These are phyloP conservation scores for Obelidium mucronatum DNA, from an alignment of 192 early-diverging fungal species.

Conservation along the genomic window DNA sequence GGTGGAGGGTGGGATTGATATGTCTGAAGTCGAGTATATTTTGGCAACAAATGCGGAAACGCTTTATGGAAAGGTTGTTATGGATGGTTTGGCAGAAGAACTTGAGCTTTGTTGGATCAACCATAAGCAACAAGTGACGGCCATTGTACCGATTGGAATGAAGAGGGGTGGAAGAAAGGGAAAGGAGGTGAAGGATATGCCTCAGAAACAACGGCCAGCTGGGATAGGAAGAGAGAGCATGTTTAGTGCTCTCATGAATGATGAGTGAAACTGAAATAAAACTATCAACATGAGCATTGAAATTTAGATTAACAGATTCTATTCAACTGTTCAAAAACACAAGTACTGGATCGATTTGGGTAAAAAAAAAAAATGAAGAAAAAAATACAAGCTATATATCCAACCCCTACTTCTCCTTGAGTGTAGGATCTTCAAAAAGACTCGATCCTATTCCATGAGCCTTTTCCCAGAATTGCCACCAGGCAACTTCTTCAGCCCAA, in stretches of 20 bases:
- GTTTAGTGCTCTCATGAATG: slow-evolving; percentile 17
- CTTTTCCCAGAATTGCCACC: slow-evolving; percentile 44
- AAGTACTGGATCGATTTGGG: too few relatives aligned
- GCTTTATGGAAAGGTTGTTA: neutral
- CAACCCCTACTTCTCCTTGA: too few relatives aligned
- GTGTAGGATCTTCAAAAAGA: slow-evolving; percentile 5
- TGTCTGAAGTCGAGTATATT: slow-evolving; percentile 15
- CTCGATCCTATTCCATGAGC: slow-evolving; percentile 16
- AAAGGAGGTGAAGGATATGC: neutral
- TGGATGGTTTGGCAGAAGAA: slow-evolving; percentile 16
- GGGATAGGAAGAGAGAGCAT: slow-evolving; percentile 3
- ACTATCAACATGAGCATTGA: too few relatives aligned
- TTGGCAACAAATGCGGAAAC: neutral
- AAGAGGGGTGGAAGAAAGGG: neutral
- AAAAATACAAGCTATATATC: too few relatives aligned
- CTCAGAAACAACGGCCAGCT: neutral
- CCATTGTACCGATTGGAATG: neutral
- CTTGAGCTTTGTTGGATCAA: slow-evolving; percentile 29
- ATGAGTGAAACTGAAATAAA: too few relatives aligned
- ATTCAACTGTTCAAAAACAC: too few relatives aligned
- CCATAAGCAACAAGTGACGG: neutral
- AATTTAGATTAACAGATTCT: too few relatives aligned
- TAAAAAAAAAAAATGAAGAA: too few relatives aligned
- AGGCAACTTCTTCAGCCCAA: slow-evolving; percentile 42
- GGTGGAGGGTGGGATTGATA: neutral